Percentiles rank a stretch among this genome's conserved stretches.
These are phyloP conservation scores for Mimosa pudica DNA, from an alignment of 306 rosid genomes.

Conservation along the genomic window DNA sequence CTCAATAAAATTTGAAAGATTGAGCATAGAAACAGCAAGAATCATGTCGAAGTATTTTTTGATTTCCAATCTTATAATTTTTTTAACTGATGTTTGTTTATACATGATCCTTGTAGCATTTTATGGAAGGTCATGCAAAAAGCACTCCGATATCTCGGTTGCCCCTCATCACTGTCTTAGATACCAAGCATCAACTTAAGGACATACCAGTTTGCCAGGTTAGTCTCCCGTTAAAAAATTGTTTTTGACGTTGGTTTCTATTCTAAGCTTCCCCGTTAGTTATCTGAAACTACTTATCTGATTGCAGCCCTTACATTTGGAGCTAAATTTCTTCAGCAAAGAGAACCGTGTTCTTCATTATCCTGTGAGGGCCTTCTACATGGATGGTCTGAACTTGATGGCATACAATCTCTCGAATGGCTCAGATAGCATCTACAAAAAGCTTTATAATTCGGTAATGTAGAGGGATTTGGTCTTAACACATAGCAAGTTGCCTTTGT, in stretches of 20 bases:
- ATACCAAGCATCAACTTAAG: constrained; percentile 84
- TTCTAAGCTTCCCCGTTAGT: constrained; percentile 24
- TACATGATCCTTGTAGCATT: constrained; percentile 68
- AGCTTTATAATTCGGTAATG: constrained; percentile 84
- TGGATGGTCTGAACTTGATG: constrained; percentile 85
- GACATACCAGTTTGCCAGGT: constrained; percentile 86
- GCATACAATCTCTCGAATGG: constrained; percentile 81
- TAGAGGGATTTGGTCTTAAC: constrained; percentile 30
- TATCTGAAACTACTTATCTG: constrained; percentile 42
- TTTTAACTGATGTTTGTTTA: constrained; percentile 15
- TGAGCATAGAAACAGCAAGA: background rate
- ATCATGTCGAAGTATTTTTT: background rate
- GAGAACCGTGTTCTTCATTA: constrained; percentile 96
- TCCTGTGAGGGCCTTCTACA: constrained; percentile 86
- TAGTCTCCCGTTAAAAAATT: constrained; percentile 37
- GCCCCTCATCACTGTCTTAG: constrained; percentile 82
- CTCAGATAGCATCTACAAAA: constrained; percentile 78
- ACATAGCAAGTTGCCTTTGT: constrained; percentile 28
- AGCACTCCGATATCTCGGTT: constrained; percentile 89
- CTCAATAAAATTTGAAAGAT: background rate
- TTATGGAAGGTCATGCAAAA: constrained; percentile 94
- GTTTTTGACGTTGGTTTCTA: constrained; percentile 31
- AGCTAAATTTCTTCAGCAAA: constrained; percentile 92
- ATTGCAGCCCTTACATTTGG: constrained; percentile 91
- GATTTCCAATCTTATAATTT: background rate